Conservation (phyloP, 2,329 filamentous ascomycete genomes). For the Trichophyton rubrum region DNA sequence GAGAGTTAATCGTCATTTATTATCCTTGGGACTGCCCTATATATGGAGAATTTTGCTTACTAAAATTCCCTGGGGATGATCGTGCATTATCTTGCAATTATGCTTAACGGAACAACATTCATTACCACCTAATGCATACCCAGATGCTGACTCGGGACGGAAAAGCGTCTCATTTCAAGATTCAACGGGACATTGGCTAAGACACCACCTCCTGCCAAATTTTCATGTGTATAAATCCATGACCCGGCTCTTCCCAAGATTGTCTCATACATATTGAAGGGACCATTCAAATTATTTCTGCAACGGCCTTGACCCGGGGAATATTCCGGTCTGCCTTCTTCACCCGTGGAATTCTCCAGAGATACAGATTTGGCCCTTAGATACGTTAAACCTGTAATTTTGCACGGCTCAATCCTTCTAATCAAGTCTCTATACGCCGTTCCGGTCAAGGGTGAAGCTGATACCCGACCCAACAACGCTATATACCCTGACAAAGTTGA, state of each 20-base stretch:
- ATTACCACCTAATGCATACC: no score
- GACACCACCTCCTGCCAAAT: slow-evolving; percentile 5
- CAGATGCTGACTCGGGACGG: no score
- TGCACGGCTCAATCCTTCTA: slow-evolving; percentile 10
- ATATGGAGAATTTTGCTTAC: slow-evolving; percentile 17
- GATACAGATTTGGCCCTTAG: slow-evolving; percentile 34
- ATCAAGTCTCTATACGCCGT: background rate
- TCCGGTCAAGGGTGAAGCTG: background rate
- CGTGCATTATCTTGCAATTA: background rate
- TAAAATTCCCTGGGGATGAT: slow-evolving; percentile 9
- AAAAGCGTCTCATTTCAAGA: slow-evolving; percentile 15
- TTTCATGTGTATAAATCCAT: slow-evolving; percentile 11
- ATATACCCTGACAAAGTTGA: background rate
- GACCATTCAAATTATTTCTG: slow-evolving; percentile 29
- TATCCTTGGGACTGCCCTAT: slow-evolving; percentile 33
- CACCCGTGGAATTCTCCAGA: slow-evolving; percentile 24
- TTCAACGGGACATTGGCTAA: slow-evolving; percentile 25
- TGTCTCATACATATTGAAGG: slow-evolving; percentile 5
- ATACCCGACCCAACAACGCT: background rate
- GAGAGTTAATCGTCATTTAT: slow-evolving; percentile 25
- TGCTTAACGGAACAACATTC: no score
- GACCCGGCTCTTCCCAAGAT: slow-evolving; percentile 4
- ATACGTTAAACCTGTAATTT: slow-evolving; percentile 27
- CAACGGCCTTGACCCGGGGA: slow-evolving; percentile 28
- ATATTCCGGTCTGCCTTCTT: slow-evolving; percentile 29